A percentile compares a stretch with the other conserved stretches of the same genome.
Evolutionary conservation across 257 asterid species (phyloP).

Genomic region (Avicennia marina): DNA sequence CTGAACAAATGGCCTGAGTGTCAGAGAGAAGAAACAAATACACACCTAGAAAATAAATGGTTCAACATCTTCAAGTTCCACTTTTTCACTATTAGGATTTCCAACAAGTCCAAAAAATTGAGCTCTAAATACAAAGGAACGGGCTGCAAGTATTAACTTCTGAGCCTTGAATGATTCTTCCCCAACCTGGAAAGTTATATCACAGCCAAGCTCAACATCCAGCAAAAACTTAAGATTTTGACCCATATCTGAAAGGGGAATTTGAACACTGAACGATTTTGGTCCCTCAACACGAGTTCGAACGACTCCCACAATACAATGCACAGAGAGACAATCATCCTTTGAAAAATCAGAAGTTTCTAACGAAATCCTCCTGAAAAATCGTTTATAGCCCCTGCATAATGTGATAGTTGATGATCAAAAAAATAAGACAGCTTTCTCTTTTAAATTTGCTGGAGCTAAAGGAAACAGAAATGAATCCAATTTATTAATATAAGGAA

Average conservation of each 20-base stretch:
- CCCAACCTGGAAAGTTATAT: constrained; percentile 63
- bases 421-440: no score
- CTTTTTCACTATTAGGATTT: constrained; percentile 60
- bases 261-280: constrained; percentile 61
- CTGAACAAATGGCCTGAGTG: no score
- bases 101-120: constrained; percentile 95
- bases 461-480: no score
- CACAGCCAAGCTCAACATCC: constrained; percentile 67
- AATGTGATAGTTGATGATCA: no score
- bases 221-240: constrained; percentile 77
- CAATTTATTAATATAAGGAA: constrained; percentile 3
- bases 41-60: constrained; percentile 89
- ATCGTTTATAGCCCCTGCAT: constrained; percentile 89
- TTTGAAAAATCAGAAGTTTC: constrained; percentile 81
- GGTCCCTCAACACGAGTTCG: constrained; percentile 81
- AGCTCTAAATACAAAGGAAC: constrained; percentile 93
- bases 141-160: constrained; percentile 91
- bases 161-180: constrained; percentile 75
- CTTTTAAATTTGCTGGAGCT: no score
- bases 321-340: constrained; percentile 85
- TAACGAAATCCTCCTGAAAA: constrained; percentile 63
- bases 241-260: constrained; percentile 80
- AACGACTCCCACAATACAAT: constrained; percentile 92
- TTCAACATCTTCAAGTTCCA: constrained; percentile 76
- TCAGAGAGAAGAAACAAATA: no score